A percentile compares a stretch with the other conserved stretches of the same genome.
phyloP scores from a whole-genome alignment of 2,329 filamentous ascomycete genomes.

The Colletotrichum chrysophilum region DNA sequence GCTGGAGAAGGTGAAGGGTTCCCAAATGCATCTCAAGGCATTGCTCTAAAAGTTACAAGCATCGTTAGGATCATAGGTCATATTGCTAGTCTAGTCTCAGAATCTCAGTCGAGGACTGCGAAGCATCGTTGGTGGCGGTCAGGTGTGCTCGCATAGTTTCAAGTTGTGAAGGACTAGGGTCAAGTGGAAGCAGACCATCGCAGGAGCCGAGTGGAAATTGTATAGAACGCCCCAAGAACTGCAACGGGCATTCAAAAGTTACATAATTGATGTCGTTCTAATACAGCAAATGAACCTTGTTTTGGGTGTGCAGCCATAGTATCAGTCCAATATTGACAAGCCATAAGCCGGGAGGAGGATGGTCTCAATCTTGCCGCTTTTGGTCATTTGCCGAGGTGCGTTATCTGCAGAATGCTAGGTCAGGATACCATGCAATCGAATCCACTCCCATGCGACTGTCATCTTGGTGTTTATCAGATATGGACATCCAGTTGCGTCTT shows the following conservation, averaged over 20 bases:
- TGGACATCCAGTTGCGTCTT: background rate
- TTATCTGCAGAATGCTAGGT: background rate
- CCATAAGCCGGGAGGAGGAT: background rate
- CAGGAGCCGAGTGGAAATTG: accelerated
- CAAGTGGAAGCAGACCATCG: background rate
- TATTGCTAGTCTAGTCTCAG: accelerated
- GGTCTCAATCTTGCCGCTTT: background rate
- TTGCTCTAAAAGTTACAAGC: background rate
- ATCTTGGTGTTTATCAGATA: background rate
- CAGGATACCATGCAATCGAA: background rate
- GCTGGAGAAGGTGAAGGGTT: background rate
- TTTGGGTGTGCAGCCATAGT: background rate
- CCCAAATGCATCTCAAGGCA: background rate
- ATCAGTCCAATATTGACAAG: background rate
- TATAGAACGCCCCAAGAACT: background rate
- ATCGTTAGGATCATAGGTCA: accelerated
- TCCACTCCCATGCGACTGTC: background rate
- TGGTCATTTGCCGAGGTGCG: background rate
- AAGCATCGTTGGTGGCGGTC: background rate
- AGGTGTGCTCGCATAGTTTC: background rate
- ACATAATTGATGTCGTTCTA: background rate
- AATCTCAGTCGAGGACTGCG: background rate
- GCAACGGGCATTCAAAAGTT: background rate
- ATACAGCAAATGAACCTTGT: background rate
- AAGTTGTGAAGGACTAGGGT: background rate